Conservation (phyloP, 2,329 filamentous ascomycete genomes). For the Scedosporium boydii region DNA sequence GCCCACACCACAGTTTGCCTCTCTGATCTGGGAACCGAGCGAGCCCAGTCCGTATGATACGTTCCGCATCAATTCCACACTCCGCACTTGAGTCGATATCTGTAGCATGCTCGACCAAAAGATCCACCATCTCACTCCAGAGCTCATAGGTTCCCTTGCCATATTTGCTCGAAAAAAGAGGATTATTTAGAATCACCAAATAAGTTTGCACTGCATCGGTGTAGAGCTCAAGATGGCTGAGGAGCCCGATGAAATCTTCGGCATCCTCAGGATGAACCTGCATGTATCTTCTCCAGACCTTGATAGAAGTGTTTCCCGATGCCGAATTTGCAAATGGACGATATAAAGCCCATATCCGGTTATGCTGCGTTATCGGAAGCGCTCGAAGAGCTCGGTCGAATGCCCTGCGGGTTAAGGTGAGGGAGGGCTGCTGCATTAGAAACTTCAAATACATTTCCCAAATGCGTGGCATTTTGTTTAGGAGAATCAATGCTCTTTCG, state of each 20-base stretch:
- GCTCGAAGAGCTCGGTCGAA: constrained; percentile 91
- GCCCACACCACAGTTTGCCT: constrained; percentile 87
- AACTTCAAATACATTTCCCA: constrained; percentile 98
- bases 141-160: constrained; percentile 93
- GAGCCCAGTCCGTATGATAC: constrained; percentile 88
- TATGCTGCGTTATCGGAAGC: constrained; percentile 88
- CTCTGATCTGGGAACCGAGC: constrained; percentile 84
- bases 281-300: constrained; percentile 93
- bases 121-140: constrained; percentile 95
- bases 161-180: constrained; percentile 82
- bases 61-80: constrained; percentile 79
- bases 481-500: constrained; percentile 79
- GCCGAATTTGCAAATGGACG: constrained; percentile 84
- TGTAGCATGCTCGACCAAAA: constrained; percentile 83
- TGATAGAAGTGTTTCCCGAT: constrained; percentile 80
- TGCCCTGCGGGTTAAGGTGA: constrained; percentile 75
- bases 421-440: constrained; percentile 79
- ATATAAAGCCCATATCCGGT: constrained; percentile 89
- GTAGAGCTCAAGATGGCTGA: constrained; percentile 72
- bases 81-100: constrained; percentile 75
- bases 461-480: constrained; percentile 98
- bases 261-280: constrained; percentile 92
- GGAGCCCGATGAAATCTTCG: constrained; percentile 88
- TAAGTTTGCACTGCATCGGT: constrained; percentile 88
- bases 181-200: constrained; percentile 85